phyloP scores from a whole-genome alignment of 768 basidiomycete genomes.

The Boletus speciosus region DNA sequence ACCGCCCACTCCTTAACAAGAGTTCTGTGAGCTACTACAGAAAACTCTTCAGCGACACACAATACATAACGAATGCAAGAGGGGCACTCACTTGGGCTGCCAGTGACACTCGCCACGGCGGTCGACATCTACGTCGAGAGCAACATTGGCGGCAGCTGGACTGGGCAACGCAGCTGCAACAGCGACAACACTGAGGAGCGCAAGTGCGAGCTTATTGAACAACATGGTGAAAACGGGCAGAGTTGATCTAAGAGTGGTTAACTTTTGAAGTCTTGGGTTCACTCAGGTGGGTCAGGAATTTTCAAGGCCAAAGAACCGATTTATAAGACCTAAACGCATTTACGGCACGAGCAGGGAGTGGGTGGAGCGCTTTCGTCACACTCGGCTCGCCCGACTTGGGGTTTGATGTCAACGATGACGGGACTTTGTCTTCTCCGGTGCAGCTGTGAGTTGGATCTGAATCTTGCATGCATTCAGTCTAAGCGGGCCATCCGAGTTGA shows the following conservation, averaged over 20 bases:
- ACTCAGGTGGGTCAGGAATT: too few species aligned
- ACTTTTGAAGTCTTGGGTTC: neutral
- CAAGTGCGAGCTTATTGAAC: constrained; percentile 5
- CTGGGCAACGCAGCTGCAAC: neutral
- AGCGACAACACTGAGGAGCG: neutral
- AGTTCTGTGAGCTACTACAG: neutral
- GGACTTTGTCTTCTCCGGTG: neutral
- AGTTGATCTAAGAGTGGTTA: too few species aligned
- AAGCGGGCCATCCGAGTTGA: neutral
- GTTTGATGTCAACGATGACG: neutral
- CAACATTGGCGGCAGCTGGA: neutral
- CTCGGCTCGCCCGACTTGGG: neutral
- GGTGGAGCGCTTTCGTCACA: neutral
- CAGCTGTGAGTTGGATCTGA: neutral
- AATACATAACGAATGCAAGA: neutral
- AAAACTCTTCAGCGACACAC: neutral
- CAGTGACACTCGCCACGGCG: neutral
- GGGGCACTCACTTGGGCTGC: neutral
- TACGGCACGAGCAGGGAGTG: neutral
- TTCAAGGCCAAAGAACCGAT: neutral
- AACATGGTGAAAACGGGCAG: neutral
- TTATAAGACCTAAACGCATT: neutral
- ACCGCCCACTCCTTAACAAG: neutral
- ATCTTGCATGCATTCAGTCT: neutral
- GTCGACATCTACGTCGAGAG: neutral